Percentiles rank a stretch among this genome's conserved stretches.
phyloP scores from a whole-genome alignment of 176 grass and related monocot genomes.

The Oryza brachyantha region DNA sequence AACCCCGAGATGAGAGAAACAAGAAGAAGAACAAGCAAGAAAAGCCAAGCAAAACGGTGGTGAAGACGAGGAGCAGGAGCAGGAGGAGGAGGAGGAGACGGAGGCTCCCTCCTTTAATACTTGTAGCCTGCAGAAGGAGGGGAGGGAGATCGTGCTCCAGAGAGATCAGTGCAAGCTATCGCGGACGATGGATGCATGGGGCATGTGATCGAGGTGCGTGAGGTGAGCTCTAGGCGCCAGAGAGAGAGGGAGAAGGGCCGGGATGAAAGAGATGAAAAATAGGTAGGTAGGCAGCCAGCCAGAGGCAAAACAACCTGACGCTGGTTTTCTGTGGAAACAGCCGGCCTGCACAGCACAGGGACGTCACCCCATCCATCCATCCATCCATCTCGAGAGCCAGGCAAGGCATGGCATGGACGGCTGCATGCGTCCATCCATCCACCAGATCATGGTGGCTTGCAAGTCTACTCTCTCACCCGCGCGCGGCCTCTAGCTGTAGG shows the following conservation, averaged over 20 bases:
- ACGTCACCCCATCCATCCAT: not conserved
- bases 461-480: not conserved
- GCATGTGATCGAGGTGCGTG: too few species aligned
- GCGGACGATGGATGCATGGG: not conserved
- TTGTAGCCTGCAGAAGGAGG: not conserved
- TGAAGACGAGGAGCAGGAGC: not conserved
- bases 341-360: too few species aligned
- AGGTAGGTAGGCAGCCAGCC: too few species aligned
- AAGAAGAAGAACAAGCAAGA: too few species aligned
- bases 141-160: not conserved
- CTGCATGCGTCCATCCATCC: too few species aligned
- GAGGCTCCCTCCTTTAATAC: not conserved
- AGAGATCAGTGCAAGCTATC: not conserved
- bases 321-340: not conserved
- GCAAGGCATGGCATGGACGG: too few species aligned
- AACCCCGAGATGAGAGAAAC: not conserved
- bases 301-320: not conserved
- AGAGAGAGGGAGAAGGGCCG: too few species aligned
- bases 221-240: not conserved
- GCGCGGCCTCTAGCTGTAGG: not conserved
- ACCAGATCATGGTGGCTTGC: too few species aligned
- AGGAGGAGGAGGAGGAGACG: too few species aligned
- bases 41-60: not conserved
- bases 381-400: not conserved
- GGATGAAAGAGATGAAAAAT: too few species aligned